Percentiles rank a stretch among this genome's conserved stretches.
Evolutionary conservation across 2,329 filamentous ascomycete species (phyloP).

Genomic region (Fusarium sp.): DNA sequence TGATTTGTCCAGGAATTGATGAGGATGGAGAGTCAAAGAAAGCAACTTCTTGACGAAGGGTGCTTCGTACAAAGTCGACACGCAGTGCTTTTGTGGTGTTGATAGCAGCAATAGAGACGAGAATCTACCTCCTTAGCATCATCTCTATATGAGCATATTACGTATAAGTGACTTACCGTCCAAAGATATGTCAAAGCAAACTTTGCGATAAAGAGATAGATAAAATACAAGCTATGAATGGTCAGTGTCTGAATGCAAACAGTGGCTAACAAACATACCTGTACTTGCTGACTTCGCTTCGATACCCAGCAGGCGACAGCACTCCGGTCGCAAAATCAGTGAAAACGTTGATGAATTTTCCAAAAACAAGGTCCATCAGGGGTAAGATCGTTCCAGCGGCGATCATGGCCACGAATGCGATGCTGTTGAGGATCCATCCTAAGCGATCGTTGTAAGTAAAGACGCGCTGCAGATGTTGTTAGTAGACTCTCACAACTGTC

Average conservation of each 20-base stretch:
- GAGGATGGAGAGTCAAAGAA: conserved; percentile 60
- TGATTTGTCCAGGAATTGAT: conserved; percentile 56
- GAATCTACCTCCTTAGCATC: conserved; percentile 35
- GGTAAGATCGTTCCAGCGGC: conserved; percentile 53
- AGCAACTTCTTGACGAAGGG: conserved; percentile 60
- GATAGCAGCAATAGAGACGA: conserved; percentile 50
- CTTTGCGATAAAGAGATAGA: conserved; percentile 65
- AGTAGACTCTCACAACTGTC: neutral
- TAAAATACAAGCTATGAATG: conserved; percentile 57
- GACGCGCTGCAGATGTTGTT: conserved; percentile 42
- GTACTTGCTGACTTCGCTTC: conserved; percentile 56
- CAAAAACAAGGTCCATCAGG: conserved; percentile 68
- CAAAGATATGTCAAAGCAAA: conserved; percentile 63
- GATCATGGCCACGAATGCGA: conserved; percentile 49
- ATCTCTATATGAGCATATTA: fast-evolving
- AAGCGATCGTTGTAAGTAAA: conserved; percentile 50
- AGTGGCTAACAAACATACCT: conserved; percentile 39
- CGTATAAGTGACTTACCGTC: conserved; percentile 49
- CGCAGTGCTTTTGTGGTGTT: conserved; percentile 49
- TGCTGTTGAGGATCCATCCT: conserved; percentile 49
- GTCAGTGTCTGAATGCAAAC: neutral
- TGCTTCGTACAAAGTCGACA: conserved; percentile 49
- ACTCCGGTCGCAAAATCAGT: conserved; percentile 60
- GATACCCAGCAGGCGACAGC: conserved; percentile 56
- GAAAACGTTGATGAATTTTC: conserved; percentile 62